Percentiles rank a stretch among this genome's conserved stretches.
Conservation (phyloP, 345 rosid genomes). For the Psidium guajava region DNA sequence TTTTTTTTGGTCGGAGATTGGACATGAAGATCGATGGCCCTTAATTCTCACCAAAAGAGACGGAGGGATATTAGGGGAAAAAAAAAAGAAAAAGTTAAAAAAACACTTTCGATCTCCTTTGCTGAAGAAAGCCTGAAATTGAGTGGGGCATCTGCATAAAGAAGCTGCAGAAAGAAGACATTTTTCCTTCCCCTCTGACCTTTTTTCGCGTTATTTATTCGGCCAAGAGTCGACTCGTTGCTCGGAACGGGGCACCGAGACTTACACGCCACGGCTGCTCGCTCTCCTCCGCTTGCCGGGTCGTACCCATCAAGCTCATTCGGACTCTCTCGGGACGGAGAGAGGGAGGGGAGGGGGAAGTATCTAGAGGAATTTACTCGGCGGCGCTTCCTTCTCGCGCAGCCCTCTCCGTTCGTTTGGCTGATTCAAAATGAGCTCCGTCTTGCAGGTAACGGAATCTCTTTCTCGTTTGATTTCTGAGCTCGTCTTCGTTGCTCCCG, state of each 20-base stretch:
- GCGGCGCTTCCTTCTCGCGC: background rate
- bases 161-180: too few relatives aligned
- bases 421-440: conserved; percentile 2
- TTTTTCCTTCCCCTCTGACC: too few relatives aligned
- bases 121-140: too few relatives aligned
- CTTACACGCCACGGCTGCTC: background rate
- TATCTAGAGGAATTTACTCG: background rate
- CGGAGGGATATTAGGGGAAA: too few relatives aligned
- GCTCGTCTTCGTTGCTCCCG: background rate
- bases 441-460: background rate
- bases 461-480: background rate
- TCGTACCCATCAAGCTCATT: background rate
- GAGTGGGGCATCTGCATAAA: too few relatives aligned
- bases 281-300: background rate
- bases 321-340: background rate
- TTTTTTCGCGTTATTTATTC: background rate
- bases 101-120: too few relatives aligned
- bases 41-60: too few relatives aligned
- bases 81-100: too few relatives aligned
- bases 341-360: background rate
- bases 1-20: too few relatives aligned
- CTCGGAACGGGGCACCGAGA: too few relatives aligned
- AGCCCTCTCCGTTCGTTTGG: background rate
- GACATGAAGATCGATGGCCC: too few relatives aligned
- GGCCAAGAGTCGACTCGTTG: background rate